phyloP scores from a whole-genome alignment of 345 rosid genomes.

The Ceriops tagal region DNA sequence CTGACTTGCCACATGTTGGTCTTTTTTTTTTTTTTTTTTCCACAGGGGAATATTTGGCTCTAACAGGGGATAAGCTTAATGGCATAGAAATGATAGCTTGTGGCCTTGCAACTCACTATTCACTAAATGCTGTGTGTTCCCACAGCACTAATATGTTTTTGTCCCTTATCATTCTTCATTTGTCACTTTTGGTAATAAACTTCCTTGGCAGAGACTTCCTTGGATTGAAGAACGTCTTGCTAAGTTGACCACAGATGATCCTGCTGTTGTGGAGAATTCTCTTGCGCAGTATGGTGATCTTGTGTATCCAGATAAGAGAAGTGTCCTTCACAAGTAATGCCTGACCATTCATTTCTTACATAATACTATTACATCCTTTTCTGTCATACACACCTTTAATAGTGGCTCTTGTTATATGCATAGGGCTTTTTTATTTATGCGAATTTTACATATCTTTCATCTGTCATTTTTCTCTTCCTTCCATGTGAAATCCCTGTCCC shows the following conservation, averaged over 20 bases:
- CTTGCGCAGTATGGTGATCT: slow-evolving; percentile 86
- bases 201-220: slow-evolving; percentile 58
- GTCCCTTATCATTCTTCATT: slow-evolving; percentile 2
- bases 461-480: too few relatives aligned
- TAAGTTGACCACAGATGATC: slow-evolving; percentile 76
- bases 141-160: slow-evolving; percentile 15
- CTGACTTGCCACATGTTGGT: background rate
- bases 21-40: slow-evolving; percentile 17
- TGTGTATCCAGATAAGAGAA: slow-evolving; percentile 63
- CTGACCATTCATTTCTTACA: slow-evolving; percentile 5
- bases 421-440: background rate
- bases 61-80: slow-evolving; percentile 83
- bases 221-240: slow-evolving; percentile 76
- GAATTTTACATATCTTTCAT: too few relatives aligned
- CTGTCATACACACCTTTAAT: background rate
- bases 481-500: too few relatives aligned
- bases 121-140: slow-evolving; percentile 57
- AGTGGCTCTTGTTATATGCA: background rate
- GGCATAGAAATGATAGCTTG: slow-evolving; percentile 91
- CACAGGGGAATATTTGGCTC: slow-evolving; percentile 83
- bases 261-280: slow-evolving; percentile 63
- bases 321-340: slow-evolving; percentile 63
- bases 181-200: slow-evolving; percentile 10
- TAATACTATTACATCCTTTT: background rate
- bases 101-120: slow-evolving; percentile 89